Evolutionary conservation across 257 asterid species (phyloP).

Genomic region (Fraxinus cuspidata): DNA sequence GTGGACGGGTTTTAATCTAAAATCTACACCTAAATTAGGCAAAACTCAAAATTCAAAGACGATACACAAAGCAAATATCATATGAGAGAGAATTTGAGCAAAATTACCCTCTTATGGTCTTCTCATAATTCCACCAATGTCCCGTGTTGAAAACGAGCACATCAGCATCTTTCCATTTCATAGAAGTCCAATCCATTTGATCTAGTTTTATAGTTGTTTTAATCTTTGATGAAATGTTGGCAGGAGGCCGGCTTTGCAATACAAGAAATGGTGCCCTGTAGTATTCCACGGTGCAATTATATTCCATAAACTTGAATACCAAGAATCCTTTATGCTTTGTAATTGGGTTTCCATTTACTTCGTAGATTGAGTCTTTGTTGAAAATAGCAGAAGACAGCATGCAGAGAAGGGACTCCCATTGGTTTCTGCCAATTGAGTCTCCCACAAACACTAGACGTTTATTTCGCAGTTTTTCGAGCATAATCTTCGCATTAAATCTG

Average conservation of each 20-base stretch:
- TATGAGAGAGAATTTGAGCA: background rate
- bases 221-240: conserved; percentile 38
- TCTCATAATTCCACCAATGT: conserved; percentile 95
- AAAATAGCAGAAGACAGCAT: conserved; percentile 73
- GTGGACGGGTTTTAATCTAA: background rate
- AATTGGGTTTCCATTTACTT: conserved; percentile 87
- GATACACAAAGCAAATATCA: background rate
- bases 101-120: conserved; percentile 83
- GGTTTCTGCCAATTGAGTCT: conserved; percentile 98
- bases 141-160: conserved; percentile 78
- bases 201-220: conserved; percentile 77
- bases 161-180: conserved; percentile 79
- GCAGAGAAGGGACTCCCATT: conserved; percentile 97
- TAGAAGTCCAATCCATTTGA: conserved; percentile 79
- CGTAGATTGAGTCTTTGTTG: conserved; percentile 58
- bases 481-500: conserved; percentile 73
- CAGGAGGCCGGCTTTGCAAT: conserved; percentile 85
- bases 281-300: conserved; percentile 86
- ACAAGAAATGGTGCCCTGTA: conserved; percentile 92
- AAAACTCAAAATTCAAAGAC: background rate
- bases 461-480: conserved; percentile 77
- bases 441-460: conserved; percentile 85
- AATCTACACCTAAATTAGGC: background rate
- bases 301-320: conserved; percentile 69
- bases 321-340: conserved; percentile 92